Conservation (phyloP, 2,329 filamentous ascomycete genomes). For the Tolypocladium capitatum region DNA sequence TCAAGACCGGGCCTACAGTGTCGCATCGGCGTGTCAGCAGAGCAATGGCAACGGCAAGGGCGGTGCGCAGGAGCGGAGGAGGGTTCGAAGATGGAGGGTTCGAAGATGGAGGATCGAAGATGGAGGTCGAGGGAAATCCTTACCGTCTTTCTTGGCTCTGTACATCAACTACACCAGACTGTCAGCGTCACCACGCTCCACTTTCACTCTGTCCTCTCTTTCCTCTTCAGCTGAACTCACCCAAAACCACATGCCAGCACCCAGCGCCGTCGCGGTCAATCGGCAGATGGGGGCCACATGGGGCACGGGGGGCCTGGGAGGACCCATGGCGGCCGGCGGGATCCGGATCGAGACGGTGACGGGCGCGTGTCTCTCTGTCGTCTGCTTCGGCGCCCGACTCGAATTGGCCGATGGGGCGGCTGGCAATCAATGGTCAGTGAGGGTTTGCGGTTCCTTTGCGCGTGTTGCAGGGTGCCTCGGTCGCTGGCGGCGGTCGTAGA, state of each 20-base stretch:
- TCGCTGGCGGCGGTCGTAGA: neutral
- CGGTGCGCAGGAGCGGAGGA: no score
- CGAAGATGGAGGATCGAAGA: no score
- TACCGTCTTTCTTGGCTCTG: constrained; percentile 88
- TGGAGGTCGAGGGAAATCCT: constrained; percentile 4
- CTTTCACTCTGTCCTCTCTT: neutral
- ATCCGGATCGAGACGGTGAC: neutral
- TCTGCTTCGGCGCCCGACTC: neutral
- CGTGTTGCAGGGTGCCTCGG: neutral
- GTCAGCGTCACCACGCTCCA: neutral
- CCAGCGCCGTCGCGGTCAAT: constrained; percentile 72
- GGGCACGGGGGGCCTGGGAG: constrained; percentile 28
- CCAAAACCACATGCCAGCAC: constrained; percentile 99
- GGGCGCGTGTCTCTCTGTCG: neutral
- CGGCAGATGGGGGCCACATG: constrained; percentile 56
- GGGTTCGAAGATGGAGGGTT: neutral
- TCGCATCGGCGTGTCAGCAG: neutral
- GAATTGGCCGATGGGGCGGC: neutral
- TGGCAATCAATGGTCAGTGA: neutral
- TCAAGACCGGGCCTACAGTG: constrained; percentile 50
- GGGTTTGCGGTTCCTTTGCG: no score
- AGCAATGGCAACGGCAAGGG: neutral
- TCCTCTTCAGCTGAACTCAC: constrained; percentile 39
- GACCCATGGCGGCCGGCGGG: constrained; percentile 15
- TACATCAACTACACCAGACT: constrained; percentile 63